A percentile compares a stretch with the other conserved stretches of the same genome.
Conservation (phyloP, 2,329 filamentous ascomycete species). For the Triangularia verruculosa region DNA sequence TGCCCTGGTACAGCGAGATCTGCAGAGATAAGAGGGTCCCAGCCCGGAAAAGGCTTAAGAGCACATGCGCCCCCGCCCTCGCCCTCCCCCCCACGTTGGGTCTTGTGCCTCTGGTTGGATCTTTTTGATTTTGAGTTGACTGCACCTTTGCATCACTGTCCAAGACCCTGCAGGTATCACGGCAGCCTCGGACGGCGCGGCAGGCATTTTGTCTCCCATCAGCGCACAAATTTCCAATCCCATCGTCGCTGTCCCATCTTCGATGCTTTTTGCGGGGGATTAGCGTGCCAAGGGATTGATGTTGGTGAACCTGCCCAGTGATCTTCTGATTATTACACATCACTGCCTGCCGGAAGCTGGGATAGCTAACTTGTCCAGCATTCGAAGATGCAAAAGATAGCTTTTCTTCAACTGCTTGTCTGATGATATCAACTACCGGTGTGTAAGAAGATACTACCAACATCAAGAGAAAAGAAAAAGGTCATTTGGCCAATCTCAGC, state of each 20-base stretch:
- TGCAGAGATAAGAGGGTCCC: background rate
- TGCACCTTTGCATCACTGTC: conserved; percentile 7
- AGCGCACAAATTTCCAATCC: background rate
- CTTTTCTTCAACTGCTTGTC: background rate
- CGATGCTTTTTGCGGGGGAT: background rate
- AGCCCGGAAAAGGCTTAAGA: background rate
- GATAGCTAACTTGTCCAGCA: background rate
- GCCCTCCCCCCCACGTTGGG: background rate
- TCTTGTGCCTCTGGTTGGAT: conserved; percentile 9
- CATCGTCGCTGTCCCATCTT: background rate
- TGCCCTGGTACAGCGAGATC: background rate
- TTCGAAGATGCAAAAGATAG: background rate
- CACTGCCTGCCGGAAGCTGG: background rate
- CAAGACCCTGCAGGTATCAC: conserved; percentile 8
- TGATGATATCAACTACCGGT: background rate
- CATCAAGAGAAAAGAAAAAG: background rate
- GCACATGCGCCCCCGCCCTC: background rate
- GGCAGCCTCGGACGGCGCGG: background rate
- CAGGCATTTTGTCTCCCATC: background rate
- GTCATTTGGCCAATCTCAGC: background rate
- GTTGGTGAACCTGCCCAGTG: background rate
- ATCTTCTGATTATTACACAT: background rate
- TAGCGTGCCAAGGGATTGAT: background rate
- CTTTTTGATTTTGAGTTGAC: background rate
- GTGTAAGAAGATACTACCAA: background rate